Base-by-base conservation (phyloP, 768 basidiomycete species). In the Roridomyces roridus region DNA sequence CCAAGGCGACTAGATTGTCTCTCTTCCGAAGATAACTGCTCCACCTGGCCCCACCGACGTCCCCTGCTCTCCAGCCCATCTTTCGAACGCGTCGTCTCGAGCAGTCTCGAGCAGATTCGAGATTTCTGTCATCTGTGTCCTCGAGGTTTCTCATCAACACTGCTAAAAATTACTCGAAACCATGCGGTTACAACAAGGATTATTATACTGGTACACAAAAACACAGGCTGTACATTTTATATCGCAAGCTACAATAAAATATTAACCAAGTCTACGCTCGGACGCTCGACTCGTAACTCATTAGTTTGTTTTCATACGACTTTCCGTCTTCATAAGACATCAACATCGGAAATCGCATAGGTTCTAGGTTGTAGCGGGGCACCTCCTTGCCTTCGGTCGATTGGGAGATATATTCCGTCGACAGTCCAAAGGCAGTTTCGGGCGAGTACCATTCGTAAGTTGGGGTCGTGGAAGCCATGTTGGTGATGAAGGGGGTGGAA, bases 371-470 rank as follows among this genome's bases (percentile, higher is more conserved):
- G 48, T 54, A 59, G 9, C 48, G 52, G 5, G 57, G 51, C 12
- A 20, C 46, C 6, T 46, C 47, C 24, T 55, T 59, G 11, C n/a
- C 48, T 15, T 51, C 47, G 25, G 31, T 28, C 11, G 57, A 8
- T 23, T 46, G 58, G 36, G 44, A 23, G 11, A 9, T 23, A 31
- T 55, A 59, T 23, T 59, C 52, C 25, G 43, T 18, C 10, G 46
- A n/a, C 31, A 46, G 3, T 31, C 34, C 43, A 45, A 59, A 55
- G n/a, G 18, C 46, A 41, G 17, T 6, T 17, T 59, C 52, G 6
- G 58, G 6, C 3, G 43, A 50, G 48, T 59, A 59, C 58, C 58
- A 59, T 45, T 59, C 58, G 18, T 59, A 59, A n/a, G 25, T 45
- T n/a, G 52, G 48, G 36, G 52, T 55, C 14, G 26, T n/a, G 8